These are phyloP conservation scores for Medicago arabica DNA, from an alignment of 306 rosid species.

Conservation along the genomic window DNA sequence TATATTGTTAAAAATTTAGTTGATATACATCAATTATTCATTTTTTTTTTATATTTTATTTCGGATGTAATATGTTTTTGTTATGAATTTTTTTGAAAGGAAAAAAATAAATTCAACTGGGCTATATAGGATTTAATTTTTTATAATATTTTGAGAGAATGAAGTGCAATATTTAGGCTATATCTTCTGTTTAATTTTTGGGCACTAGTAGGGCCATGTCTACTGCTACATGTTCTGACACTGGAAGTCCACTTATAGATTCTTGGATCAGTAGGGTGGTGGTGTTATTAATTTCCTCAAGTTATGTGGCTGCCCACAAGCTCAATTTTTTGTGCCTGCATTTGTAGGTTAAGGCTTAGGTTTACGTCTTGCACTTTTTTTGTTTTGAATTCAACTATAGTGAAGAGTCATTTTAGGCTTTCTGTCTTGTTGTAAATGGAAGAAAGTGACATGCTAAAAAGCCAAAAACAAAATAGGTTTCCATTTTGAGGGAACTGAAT, in stretches of 20 bases:
- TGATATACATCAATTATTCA: too few relatives aligned
- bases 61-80: too few relatives aligned
- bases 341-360: conserved; percentile 27
- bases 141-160: too few relatives aligned
- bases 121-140: too few relatives aligned
- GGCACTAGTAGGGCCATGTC: not conserved
- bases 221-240: conserved; percentile 44
- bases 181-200: not conserved
- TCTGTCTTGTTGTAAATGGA: conserved; percentile 41
- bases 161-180: not conserved
- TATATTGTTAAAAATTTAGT: too few relatives aligned
- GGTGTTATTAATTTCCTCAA: conserved; percentile 19
- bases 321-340: conserved; percentile 15
- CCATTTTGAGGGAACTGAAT: not conserved
- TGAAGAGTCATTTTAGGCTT: conserved; percentile 9
- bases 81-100: too few relatives aligned
- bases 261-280: conserved; percentile 31
- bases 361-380: conserved; percentile 35
- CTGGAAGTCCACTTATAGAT: conserved; percentile 44
- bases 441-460: not conserved
- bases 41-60: too few relatives aligned
- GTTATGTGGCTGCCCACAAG: conserved; percentile 17
- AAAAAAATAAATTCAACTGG: too few relatives aligned
- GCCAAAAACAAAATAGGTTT: conserved; percentile 13
- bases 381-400: conserved; percentile 31